These are phyloP conservation scores for Trichothecium sympodiale DNA, from an alignment of 2,329 filamentous ascomycete species.

Conservation along the genomic window DNA sequence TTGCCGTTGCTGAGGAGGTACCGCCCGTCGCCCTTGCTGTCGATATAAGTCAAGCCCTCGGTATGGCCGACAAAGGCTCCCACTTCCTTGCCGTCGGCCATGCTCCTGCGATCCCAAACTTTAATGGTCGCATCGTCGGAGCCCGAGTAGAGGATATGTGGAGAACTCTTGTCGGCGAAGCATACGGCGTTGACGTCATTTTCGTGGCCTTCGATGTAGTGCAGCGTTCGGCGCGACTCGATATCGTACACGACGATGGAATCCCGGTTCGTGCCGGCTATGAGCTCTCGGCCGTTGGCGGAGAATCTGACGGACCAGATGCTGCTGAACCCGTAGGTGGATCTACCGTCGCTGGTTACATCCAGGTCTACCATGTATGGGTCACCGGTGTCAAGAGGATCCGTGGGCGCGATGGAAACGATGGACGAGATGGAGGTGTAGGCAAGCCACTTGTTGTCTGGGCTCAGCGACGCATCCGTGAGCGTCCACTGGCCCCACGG, in stretches of 20 bases:
- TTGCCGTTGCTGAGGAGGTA: conserved; percentile 93
- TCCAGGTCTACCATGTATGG: conserved; percentile 69
- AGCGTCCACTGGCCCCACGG: conserved; percentile 91
- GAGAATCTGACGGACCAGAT: conserved; percentile 93
- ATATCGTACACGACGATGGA: conserved; percentile 89
- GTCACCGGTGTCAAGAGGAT: conserved; percentile 70
- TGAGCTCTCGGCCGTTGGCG: conserved; percentile 79
- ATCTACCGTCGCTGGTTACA: conserved; percentile 11
- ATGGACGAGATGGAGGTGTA: conserved; percentile 81
- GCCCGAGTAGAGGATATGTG: conserved; percentile 91
- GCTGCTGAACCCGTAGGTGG: conserved; percentile 30
- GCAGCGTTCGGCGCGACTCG: conserved; percentile 63
- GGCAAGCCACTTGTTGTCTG: conserved; percentile 83
- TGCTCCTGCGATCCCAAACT: conserved; percentile 90
- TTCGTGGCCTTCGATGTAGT: conserved; percentile 66
- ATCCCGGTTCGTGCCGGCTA: conserved; percentile 72
- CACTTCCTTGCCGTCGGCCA: conserved; percentile 67
- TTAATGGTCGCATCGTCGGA: conserved; percentile 91
- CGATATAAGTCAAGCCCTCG: conserved; percentile 57
- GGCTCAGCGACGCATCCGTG: conserved; percentile 82
- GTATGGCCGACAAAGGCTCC: conserved; percentile 57
- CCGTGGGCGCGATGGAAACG: conserved; percentile 79
- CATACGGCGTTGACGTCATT: conserved; percentile 96
- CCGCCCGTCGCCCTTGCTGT: conserved; percentile 58
- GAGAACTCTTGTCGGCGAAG: conserved; percentile 79